Base-by-base conservation (phyloP, 2,329 filamentous ascomycete genomes). In the Colletotrichum plurivorum region DNA sequence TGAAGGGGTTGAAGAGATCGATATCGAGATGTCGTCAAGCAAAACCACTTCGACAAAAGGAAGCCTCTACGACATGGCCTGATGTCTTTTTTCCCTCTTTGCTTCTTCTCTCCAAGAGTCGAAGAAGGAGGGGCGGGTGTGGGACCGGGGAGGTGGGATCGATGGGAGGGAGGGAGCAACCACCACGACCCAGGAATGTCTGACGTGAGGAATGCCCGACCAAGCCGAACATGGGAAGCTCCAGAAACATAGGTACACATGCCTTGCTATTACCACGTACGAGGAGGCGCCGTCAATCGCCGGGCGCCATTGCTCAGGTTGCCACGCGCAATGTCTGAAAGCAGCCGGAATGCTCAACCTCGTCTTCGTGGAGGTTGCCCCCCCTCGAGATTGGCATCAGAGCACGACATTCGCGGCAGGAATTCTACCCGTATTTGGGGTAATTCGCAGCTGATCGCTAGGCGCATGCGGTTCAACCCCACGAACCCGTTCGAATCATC, bases 141-240 rank as follows among this genome's bases (percentile, higher is more conserved):
- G 52, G n/a, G 15, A 48, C 27, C 55, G 43, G 22, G 45, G 62
- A 25, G 18, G 53, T 43, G 46, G 48, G 49, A 27, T 53, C 55
- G 51, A 56, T 55, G 55, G 49, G 55, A 61, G 63, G 62, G 66
- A 66, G 67, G 18, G 36, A 39, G 25, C 43, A 9, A 66, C 52
- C 67, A 57, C 36, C 48, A 52, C 51, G 55, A 51, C 43, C 43
- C 18, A n/a, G 22, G 31, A 25, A 36, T 66, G 67, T 61, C 62
- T 69, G 45, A 56, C 67, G 12, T 25, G 31, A 48, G 56, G 62
- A 69, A 69, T 69, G 62, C 18, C 18, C 18, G 13, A 16, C 43
- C 20, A 31, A 8, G 49, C n/a, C 41, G 54, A 18, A 36, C 9
- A 36, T 7, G 20, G 18, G 36, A 31, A 46, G 56, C 39, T 18